Evolutionary conservation across 2,329 filamentous ascomycete genomes (phyloP).

Genomic region (Ophioceras dolichostomum): DNA sequence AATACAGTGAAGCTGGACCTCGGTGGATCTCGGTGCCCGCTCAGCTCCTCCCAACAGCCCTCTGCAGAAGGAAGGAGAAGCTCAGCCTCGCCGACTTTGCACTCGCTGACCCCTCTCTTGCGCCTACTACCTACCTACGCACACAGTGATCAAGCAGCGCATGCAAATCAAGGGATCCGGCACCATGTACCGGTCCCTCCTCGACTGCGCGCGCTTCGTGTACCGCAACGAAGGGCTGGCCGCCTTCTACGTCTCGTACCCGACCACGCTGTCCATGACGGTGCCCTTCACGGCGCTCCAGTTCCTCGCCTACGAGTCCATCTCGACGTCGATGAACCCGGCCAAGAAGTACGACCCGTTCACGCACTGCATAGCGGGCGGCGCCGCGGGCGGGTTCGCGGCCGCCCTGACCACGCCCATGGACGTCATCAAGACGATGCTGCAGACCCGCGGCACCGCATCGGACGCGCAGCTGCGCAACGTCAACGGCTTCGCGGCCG

Average conservation of each 20-base stretch:
- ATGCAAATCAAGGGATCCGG: constrained; percentile 98
- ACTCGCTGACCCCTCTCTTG: background rate
- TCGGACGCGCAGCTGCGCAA: constrained; percentile 68
- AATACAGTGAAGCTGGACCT: too few species aligned
- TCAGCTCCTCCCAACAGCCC: too few species aligned
- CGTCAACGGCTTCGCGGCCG: constrained; percentile 72
- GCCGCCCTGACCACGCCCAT: constrained; percentile 90
- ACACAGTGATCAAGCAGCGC: constrained; percentile 89
- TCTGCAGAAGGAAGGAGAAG: too few species aligned
- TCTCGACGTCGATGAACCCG: constrained; percentile 89
- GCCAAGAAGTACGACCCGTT: constrained; percentile 76
- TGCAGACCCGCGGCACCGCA: constrained; percentile 81
- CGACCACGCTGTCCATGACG: constrained; percentile 95
- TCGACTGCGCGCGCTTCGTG: constrained; percentile 77
- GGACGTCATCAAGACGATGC: constrained; percentile 95
- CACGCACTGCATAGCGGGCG: constrained; percentile 88
- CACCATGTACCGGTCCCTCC: constrained; percentile 70
- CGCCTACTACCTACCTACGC: too few species aligned
- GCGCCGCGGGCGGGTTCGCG: constrained; percentile 83
- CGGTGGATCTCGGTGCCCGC: too few species aligned
- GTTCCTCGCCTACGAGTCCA: constrained; percentile 94
- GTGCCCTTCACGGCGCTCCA: constrained; percentile 95
- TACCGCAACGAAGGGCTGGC: constrained; percentile 78
- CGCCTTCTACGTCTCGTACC: constrained; percentile 97
- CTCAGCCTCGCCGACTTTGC: background rate